phyloP scores from a whole-genome alignment of 2,329 filamentous ascomycete genomes.

The Pyricularia grisea region DNA sequence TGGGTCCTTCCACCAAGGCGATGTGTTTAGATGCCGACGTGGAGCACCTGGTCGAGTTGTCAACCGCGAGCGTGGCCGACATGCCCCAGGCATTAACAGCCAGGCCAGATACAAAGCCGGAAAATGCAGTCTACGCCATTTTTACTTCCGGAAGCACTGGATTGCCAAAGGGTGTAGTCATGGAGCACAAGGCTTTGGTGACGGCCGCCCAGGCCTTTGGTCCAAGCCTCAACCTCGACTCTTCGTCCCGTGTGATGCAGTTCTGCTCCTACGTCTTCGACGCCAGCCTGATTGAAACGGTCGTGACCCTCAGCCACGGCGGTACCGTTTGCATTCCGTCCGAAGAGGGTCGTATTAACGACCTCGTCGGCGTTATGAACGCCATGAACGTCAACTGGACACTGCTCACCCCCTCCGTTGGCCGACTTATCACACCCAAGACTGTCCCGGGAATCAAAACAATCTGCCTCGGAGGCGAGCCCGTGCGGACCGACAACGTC shows the following conservation, averaged over 20 bases:
- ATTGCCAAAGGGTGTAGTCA: conserved; percentile 38
- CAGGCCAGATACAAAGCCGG: conserved; percentile 5
- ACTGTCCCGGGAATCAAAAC: conserved; percentile 14
- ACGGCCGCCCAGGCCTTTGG: conserved; percentile 13
- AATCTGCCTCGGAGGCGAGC: conserved; percentile 17
- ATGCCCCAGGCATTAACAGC: not conserved
- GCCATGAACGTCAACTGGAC: conserved; percentile 15
- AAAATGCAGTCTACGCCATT: conserved; percentile 26
- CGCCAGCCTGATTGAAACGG: conserved; percentile 27
- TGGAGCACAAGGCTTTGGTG: conserved; percentile 17
- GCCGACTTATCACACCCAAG: conserved; percentile 13
- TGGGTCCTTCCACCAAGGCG: not conserved
- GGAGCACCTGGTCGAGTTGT: not conserved
- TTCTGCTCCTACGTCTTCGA: conserved; percentile 29
- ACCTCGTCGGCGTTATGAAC: conserved; percentile 20
- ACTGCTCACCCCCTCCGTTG: conserved; percentile 18
- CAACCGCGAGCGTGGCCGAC: not conserved
- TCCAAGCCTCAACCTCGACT: conserved; percentile 11
- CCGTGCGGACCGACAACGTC: conserved; percentile 14
- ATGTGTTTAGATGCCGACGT: not conserved
- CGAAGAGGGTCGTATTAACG: conserved; percentile 27
- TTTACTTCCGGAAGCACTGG: conserved; percentile 46
- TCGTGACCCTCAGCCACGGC: conserved; percentile 25
- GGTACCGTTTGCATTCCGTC: conserved; percentile 30
- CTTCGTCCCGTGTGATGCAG: conserved; percentile 16